phyloP scores from a whole-genome alignment of 768 basidiomycete species.

The Pleurotus platypus region DNA sequence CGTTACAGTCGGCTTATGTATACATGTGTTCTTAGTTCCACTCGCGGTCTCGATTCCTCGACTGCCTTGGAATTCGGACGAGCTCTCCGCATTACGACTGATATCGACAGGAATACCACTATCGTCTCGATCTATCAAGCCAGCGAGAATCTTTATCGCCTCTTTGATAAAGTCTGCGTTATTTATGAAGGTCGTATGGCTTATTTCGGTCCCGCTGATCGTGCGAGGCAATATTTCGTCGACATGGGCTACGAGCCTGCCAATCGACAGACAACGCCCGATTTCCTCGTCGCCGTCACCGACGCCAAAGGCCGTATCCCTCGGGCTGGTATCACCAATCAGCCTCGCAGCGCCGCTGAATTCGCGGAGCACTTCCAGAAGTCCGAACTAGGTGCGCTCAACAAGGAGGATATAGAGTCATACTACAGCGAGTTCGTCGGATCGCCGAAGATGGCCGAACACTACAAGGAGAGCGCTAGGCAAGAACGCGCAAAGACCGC shows the following conservation, averaged over 20 bases:
- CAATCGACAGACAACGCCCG: constrained; percentile 61
- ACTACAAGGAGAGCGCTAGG: constrained; percentile 41
- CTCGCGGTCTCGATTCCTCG: constrained; percentile 61
- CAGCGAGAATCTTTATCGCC: constrained; percentile 59
- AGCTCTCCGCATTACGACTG: constrained; percentile 62
- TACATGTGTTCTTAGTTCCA: constrained; percentile 43
- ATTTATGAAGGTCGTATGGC: constrained; percentile 73
- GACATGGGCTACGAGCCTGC: constrained; percentile 61
- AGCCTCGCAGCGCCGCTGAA: constrained; percentile 43
- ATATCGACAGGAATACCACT: constrained; percentile 49
- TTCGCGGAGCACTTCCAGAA: constrained; percentile 34
- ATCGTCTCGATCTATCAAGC: constrained; percentile 86
- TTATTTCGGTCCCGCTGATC: constrained; percentile 68
- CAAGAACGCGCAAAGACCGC: constrained; percentile 52
- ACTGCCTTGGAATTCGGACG: constrained; percentile 74
- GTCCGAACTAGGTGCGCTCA: constrained; percentile 28
- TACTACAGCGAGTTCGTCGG: constrained; percentile 45
- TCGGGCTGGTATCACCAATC: constrained; percentile 26
- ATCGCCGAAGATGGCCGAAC: constrained; percentile 30
- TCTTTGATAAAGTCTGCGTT: constrained; percentile 73
- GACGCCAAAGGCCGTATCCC: constrained; percentile 52
- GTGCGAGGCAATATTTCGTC: constrained; percentile 72
- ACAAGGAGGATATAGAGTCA: constrained; percentile 41
- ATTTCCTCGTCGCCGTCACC: constrained; percentile 60
- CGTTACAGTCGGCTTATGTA: background rate